Base-by-base conservation (phyloP, 768 basidiomycete genomes). In the Fomitopsis serialis region DNA sequence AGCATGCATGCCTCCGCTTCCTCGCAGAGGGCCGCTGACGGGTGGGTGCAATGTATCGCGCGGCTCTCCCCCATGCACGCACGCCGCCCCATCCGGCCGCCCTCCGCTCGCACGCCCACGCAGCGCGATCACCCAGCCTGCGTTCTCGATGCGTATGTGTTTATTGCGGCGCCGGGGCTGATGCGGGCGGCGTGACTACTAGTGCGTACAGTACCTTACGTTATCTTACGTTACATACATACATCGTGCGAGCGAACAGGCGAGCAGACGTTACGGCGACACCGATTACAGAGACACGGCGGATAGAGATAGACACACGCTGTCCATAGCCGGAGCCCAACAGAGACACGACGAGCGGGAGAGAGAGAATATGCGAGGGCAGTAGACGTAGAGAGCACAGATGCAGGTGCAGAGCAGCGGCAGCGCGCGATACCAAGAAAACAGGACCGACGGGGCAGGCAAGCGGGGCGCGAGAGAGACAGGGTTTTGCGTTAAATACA, bases 191-290 rank as follows among this genome's bases (percentile, higher is more conserved):
- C 29, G 23, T 34, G 27, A 47, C 46, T 47, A 47, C 17, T 17
- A 24, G 23, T 23, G 46, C 17, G 27, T 47, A 47, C 46, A 47
- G 27, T 47, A 47, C 25, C 37, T 47, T 47, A 47, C 46, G 46
- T 47, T 47, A 47, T 29, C 22, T 47, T 47, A 47, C 46, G 46
- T 47, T 47, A 47, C 46, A 47, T 34, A 47, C 46, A 47, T 19
- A 47, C 44, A 45, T 13, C 44, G 37, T 40, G 37, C 37, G 19
- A 40, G 37, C 37, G 37, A 40, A 19, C 13, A 19, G 37, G 19
- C 37, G 37, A 40, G 37, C 6, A 19, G 37, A 40, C 13, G 15
- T 15, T 17, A 40, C 5, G 15, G 15, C 15, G 8, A 43, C 42
- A 43, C 8, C 22, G n/a, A 45, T 13, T 45, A 23, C 25, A 21